Evolutionary conservation across 352 stramenopile species (phyloP), one percentile per base, ranked within the genome.

Genomic region (Pelagophyceae sp.): DNA sequence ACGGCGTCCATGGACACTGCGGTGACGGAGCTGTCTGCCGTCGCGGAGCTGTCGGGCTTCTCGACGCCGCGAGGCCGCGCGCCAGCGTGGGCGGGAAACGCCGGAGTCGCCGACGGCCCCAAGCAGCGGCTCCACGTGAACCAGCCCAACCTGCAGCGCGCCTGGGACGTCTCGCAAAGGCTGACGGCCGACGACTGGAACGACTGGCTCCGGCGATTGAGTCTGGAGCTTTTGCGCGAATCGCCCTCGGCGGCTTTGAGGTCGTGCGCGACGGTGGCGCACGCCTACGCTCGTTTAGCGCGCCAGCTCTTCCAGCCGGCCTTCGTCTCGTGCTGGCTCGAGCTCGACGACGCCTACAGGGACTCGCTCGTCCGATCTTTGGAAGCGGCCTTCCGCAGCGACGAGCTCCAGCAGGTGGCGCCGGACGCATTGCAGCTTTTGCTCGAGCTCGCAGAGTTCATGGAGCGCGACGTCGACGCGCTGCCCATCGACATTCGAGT

Each of bases 271-370:
- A 89, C 92, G 25, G 80, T 99, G 54, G 95, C 95, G 6, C 91
- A 98, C 70, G 94, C 93, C 51, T 98, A 98, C 83, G 94, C 97
- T 72, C 94, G 95, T 0, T 86, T 99, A n/a, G 93, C 95, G 3
- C 85, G 92, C 45, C 93, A 98, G 67, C 83, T 99, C 25, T 98
- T 99, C 82, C 98, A 98, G 82, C 92, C 95, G 23, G 95, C 96
- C 25, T 99, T 99, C 89, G 92, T 98, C 45, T 98, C 92, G 60
- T 99, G 95, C 83, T 99, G 97, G 97, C 93, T 94, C 75, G 93
- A 99, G 69, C 82, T 99, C 40, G 94, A 91, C 63, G 90, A 98
- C 40, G 85, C 92, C 75, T 97, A 96, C 78, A 89, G 96, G 76
- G 86, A 92, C 33, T 93, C 95, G 81, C 83, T 99, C 19, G 89